Conservation (phyloP, 192 early-diverging fungal species). For the Helicostylum pulchrum region DNA sequence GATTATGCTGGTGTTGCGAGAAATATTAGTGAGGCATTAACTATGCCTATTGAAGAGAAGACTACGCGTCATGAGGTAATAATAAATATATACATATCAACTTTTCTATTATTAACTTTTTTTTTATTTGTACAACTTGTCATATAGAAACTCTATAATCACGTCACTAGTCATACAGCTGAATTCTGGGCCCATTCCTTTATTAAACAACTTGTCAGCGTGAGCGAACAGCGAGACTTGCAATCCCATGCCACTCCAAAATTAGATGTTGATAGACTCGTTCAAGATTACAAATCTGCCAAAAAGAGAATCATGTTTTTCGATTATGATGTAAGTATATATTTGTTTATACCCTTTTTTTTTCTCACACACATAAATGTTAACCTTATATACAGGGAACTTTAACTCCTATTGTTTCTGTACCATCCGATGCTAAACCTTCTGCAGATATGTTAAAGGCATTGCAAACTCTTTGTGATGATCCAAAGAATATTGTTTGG, state of each 20-base stretch:
- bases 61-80: slow-evolving; percentile 56
- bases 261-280: slow-evolving; percentile 44
- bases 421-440: slow-evolving; percentile 85
- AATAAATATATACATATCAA: not conserved
- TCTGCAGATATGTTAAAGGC: slow-evolving; percentile 80
- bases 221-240: slow-evolving; percentile 42
- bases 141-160: slow-evolving; percentile 58
- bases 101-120: not conserved
- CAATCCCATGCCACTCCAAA: slow-evolving; percentile 42
- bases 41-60: slow-evolving; percentile 64
- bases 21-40: slow-evolving; percentile 72
- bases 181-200: slow-evolving; percentile 87
- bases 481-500: slow-evolving; percentile 84
- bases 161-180: slow-evolving; percentile 84
- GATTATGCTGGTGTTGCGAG: slow-evolving; percentile 78
- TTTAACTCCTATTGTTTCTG: slow-evolving; percentile 88
- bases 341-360: not conserved
- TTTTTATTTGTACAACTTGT: slow-evolving; percentile 4
- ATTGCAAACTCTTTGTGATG: slow-evolving; percentile 59
- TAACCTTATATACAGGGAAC: slow-evolving; percentile 68
- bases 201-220: slow-evolving; percentile 68
- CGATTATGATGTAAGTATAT: slow-evolving; percentile 81
- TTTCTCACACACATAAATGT: not conserved
- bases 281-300: slow-evolving; percentile 59
- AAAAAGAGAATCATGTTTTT: slow-evolving; percentile 85